phyloP scores from a whole-genome alignment of 306 rosid species.

The Herpetospermum pedunculosum region DNA sequence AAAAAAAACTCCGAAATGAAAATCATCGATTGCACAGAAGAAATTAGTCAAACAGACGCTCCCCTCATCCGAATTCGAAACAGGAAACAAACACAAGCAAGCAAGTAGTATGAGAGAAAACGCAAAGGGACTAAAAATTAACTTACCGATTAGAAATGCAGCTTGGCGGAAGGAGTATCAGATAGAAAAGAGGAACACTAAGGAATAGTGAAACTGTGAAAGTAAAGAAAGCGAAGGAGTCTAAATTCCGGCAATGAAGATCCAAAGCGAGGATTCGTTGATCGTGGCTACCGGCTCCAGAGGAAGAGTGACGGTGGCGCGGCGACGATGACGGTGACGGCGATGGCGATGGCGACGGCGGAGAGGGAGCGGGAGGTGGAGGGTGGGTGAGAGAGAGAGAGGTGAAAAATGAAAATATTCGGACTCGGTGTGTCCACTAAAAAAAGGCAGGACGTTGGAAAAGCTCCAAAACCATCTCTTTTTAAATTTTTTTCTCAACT shows the following conservation, averaged over 20 bases:
- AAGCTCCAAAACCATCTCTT: conserved; percentile 26
- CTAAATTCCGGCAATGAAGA: conserved; percentile 24
- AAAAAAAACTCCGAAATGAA: background rate
- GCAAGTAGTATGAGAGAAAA: background rate
- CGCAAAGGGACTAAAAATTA: conserved; percentile 13
- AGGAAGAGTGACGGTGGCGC: background rate
- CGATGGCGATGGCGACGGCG: conserved; percentile 8
- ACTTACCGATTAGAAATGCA: conserved; percentile 40
- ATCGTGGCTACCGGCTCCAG: background rate
- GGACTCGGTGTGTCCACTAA: conserved; percentile 36
- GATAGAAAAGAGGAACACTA: background rate
- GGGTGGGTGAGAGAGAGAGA: conserved; percentile 15
- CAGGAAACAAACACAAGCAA: background rate
- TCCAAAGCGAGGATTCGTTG: conserved; percentile 9
- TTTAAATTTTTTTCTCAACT: background rate
- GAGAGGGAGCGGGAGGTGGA: conserved; percentile 17
- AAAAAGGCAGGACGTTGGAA: conserved; percentile 35
- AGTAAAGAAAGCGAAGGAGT: conserved; percentile 9
- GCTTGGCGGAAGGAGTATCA: conserved; percentile 1
- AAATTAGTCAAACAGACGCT: background rate
- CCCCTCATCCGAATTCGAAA: background rate
- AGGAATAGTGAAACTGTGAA: background rate
- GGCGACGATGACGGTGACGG: background rate
- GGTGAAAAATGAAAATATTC: conserved; percentile 32
- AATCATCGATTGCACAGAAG: background rate